These are phyloP conservation scores for Scenedesmus sp. DNA, from an alignment of 163 green algal genomes.

Conservation along the genomic window DNA sequence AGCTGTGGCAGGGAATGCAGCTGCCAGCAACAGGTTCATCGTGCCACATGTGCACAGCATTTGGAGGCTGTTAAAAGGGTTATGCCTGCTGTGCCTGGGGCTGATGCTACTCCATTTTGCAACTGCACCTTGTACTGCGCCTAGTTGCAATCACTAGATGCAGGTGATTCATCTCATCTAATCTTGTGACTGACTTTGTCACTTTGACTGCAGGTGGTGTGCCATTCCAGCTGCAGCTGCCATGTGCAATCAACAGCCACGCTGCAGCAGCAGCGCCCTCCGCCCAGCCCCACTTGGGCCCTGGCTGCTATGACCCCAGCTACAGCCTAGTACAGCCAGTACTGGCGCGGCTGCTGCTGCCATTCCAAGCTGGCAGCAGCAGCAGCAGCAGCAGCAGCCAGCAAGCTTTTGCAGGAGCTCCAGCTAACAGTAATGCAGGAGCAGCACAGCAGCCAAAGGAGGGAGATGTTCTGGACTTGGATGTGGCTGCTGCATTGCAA, in stretches of 20 bases:
- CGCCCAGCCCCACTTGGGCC: neutral
- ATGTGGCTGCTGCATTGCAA: slow-evolving; percentile 3
- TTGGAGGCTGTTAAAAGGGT: neutral
- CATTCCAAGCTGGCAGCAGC: slow-evolving; percentile 17
- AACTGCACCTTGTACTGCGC: no score
- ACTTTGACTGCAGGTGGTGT: slow-evolving; percentile 11
- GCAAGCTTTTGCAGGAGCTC: neutral
- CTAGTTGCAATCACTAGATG: no score
- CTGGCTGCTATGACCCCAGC: slow-evolving; percentile 33
- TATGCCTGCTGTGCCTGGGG: neutral
- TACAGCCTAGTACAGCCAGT: slow-evolving; percentile 3
- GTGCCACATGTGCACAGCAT: no score
- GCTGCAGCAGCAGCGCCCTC: neutral
- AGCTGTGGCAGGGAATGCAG: no score
- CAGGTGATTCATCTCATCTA: no score
- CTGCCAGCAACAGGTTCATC: no score
- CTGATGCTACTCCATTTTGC: no score
- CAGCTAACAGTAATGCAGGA: neutral
- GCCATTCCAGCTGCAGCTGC: slow-evolving; percentile 29
- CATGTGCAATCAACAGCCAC: neutral
- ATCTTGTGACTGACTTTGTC: no score
- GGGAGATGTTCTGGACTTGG: slow-evolving; percentile 33
- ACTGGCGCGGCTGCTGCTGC: slow-evolving; percentile 26
- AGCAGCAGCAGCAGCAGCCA: neutral
- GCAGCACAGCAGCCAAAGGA: slow-evolving; percentile 20